phyloP scores from a whole-genome alignment of 371 early-diverging fungal species.

The Zychaea mexicana region DNA sequence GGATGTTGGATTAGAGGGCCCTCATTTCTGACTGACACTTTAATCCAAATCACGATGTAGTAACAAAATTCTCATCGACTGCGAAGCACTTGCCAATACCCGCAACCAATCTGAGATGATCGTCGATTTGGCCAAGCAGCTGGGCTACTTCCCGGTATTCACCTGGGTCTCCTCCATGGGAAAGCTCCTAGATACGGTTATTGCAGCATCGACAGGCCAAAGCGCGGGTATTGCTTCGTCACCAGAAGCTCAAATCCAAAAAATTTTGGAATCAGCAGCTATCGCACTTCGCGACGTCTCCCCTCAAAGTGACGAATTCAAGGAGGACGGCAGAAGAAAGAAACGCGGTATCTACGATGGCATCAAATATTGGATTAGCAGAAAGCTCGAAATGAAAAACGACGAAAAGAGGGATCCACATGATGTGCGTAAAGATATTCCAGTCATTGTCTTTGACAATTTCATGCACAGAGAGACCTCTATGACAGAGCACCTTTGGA shows the following conservation, averaged over 20 bases:
- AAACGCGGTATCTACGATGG: constrained; percentile 5
- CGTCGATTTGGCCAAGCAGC: constrained; percentile 66
- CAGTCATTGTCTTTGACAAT: constrained; percentile 88
- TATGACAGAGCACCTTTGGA: constrained; percentile 63
- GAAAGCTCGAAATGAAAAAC: not conserved
- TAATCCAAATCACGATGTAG: constrained; percentile 28
- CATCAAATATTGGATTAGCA: constrained; percentile 7
- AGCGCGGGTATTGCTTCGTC: constrained; percentile 73
- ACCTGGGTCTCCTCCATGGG: constrained; percentile 73
- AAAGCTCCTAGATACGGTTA: constrained; percentile 74
- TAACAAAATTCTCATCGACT: constrained; percentile 77
- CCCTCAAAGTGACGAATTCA: constrained; percentile 13
- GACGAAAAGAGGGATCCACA: constrained; percentile 16
- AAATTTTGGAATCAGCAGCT: constrained; percentile 61
- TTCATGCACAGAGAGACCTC: constrained; percentile 76
- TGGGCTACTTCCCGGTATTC: constrained; percentile 86
- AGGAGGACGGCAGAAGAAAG: constrained; percentile 13
- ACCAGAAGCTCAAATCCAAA: constrained; percentile 62
- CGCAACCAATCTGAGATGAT: constrained; percentile 74
- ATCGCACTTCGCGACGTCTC: constrained; percentile 55
- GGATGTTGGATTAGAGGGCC: not conserved
- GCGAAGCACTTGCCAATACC: constrained; percentile 74
- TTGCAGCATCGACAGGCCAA: constrained; percentile 85
- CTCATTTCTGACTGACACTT: not conserved
- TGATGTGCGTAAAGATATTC: constrained; percentile 55